Base-by-base conservation (phyloP, 345 rosid genomes). In the Hibiscus tridactylites region DNA sequence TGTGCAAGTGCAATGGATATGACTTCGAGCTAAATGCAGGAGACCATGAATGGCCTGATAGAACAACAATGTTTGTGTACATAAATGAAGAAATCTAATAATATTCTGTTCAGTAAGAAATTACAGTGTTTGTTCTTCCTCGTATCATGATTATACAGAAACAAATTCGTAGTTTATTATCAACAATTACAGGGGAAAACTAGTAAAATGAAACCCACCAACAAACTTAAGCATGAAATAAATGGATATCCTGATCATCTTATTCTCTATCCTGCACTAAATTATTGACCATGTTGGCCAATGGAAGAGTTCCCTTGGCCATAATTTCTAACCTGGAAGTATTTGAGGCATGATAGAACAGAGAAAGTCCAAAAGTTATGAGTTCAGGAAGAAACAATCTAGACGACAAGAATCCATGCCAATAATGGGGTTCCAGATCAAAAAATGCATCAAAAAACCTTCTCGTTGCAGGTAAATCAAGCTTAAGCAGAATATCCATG, bases 401-500 rank as follows among this genome's bases (percentile, higher is more conserved):
- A 2, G 99, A 95, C 2, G 99, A 95, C 84, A 95, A 82, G 86
- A 95, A 95, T 52, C 73, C 74, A 58, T 71, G 74, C 74, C 74
- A 71, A 44, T 59, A 71, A 7, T 6, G 66, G 9, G 68, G 68
- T 63, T 5, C 97, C 99, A 95, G 75, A 75, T 92, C 84, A 69
- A 95, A 92, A 73, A 95, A 95, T 0, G 97, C 97, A 68, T 95
- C 82, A 56, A 95, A 95, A 85, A 95, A 95, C 80, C 97, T 85
- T 73, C 93, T 90, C 3, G 99, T 95, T 44, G 83, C 97, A 2
- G 74, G 80, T 75, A 95, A 80, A 73, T 95, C 96, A 0, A 92
- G 96, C 80, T 92, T 95, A 50, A 95, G 91, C 75, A 95, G 77
- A 71, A 90, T 80, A 81, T 92, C 99, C 99, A 95, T 95, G n/a